Conservation (phyloP, 495 filamentous ascomycete species). For the Podospora bellae-mahoneyi region DNA sequence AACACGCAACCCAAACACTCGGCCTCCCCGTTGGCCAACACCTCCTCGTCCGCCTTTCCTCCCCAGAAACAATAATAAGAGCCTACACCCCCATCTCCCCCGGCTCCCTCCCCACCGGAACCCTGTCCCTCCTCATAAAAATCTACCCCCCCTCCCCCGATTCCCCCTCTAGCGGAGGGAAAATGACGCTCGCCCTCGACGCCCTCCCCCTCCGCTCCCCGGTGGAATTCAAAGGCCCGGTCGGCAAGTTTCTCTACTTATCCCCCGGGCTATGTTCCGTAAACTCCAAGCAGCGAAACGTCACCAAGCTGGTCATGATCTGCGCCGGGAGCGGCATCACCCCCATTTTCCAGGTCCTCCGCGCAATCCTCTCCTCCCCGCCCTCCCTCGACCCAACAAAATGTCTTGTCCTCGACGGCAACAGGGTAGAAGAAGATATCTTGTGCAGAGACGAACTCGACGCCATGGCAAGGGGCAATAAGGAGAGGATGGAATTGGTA, state of each 20-base stretch:
- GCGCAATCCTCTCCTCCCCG: slow-evolving; percentile 56
- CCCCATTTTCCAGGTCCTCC: slow-evolving; percentile 83
- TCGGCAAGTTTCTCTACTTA: slow-evolving; percentile 82
- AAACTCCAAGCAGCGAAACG: slow-evolving; percentile 53
- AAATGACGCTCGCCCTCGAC: slow-evolving; percentile 83
- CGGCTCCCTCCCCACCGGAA: slow-evolving; percentile 51
- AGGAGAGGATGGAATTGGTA: slow-evolving; percentile 60
- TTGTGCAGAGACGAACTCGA: slow-evolving; percentile 77
- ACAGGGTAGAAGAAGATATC: slow-evolving; percentile 78
- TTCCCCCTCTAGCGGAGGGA: slow-evolving; percentile 53
- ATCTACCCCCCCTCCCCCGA: slow-evolving; percentile 64
- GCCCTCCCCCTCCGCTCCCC: slow-evolving; percentile 62
- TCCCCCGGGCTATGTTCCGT: slow-evolving; percentile 64
- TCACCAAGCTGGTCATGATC: slow-evolving; percentile 81
- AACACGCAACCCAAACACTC: slow-evolving; percentile 64
- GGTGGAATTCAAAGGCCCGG: slow-evolving; percentile 88
- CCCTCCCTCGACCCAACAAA: slow-evolving; percentile 35
- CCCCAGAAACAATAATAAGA: slow-evolving; percentile 75
- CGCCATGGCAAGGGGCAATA: slow-evolving; percentile 48
- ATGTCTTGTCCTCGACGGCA: slow-evolving; percentile 78
- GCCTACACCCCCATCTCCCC: slow-evolving; percentile 87
- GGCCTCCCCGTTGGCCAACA: slow-evolving; percentile 89
- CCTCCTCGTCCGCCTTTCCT: slow-evolving; percentile 77
- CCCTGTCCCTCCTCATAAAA: slow-evolving; percentile 75
- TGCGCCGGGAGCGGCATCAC: slow-evolving; percentile 88